phyloP scores from a whole-genome alignment of 2,329 filamentous ascomycete species.

The Teratosphaeria pseudoeucalypti region DNA sequence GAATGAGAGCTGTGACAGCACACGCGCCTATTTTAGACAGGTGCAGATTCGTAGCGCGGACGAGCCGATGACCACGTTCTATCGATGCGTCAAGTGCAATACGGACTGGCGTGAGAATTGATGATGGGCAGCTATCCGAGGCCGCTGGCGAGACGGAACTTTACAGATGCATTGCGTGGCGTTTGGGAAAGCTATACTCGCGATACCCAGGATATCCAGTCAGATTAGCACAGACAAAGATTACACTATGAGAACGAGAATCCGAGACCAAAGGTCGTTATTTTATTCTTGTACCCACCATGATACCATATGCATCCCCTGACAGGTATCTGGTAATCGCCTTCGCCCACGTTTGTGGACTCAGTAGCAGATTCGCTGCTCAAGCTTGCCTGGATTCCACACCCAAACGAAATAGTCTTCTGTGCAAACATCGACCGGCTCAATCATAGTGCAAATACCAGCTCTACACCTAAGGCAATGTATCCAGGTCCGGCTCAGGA shows the following conservation, averaged over 20 bases:
- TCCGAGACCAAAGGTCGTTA: background rate
- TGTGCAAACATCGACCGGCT: background rate
- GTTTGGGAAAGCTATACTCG: background rate
- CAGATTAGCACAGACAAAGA: background rate
- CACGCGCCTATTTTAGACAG: constrained; percentile 87
- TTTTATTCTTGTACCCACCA: background rate
- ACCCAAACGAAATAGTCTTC: background rate
- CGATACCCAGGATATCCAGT: background rate
- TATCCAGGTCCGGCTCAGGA: background rate
- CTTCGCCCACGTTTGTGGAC: background rate
- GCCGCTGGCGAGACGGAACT: background rate
- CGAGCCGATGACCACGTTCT: constrained; percentile 97
- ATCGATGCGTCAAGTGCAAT: constrained; percentile 47
- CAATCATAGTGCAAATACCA: constrained; percentile 1
- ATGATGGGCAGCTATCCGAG: background rate
- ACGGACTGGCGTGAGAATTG: constrained; percentile 36
- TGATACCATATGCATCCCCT: background rate
- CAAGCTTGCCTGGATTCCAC: background rate
- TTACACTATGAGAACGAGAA: background rate
- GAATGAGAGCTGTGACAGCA: constrained; percentile 66
- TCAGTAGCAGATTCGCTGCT: background rate
- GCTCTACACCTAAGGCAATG: background rate
- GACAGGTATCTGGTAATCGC: too few relatives aligned
- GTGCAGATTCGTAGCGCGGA: constrained; percentile 96
- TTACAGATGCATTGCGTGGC: background rate